Evolutionary conservation across 768 basidiomycete genomes (phyloP).

Genomic region (Trametes villosa): DNA sequence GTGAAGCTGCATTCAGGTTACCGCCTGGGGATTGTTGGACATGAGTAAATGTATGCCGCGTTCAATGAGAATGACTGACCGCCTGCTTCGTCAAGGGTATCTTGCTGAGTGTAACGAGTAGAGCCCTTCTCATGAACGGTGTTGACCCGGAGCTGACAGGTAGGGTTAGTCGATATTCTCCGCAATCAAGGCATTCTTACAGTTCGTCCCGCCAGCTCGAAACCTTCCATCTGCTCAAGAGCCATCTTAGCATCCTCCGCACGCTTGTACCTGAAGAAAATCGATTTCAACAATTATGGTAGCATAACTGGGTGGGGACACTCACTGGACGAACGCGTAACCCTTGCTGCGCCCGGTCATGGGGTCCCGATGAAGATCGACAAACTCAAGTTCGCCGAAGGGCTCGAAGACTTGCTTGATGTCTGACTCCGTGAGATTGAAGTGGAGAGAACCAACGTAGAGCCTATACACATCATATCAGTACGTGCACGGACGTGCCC

Average conservation of each 20-base stretch:
- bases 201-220: slow-evolving; percentile 93
- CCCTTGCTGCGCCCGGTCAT: slow-evolving; percentile 96
- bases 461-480: slow-evolving; percentile 53
- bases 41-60: neutral
- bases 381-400: slow-evolving; percentile 97
- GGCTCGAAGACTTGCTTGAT: slow-evolving; percentile 99
- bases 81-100: slow-evolving; percentile 87
- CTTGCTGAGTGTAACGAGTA: slow-evolving; percentile 72
- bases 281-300: neutral
- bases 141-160: slow-evolving; percentile 77
- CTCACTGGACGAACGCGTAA: slow-evolving; percentile 96
- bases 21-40: slow-evolving; percentile 57
- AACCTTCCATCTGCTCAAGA: slow-evolving; percentile 98
- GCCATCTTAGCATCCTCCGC: slow-evolving; percentile 97
- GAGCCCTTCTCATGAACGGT: slow-evolving; percentile 92
- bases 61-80: slow-evolving; percentile 49
- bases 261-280: slow-evolving; percentile 75
- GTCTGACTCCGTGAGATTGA: slow-evolving; percentile 95
- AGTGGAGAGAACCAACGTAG: slow-evolving; percentile 96
- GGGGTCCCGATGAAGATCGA: slow-evolving; percentile 95
- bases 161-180: slow-evolving; percentile 19
- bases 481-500: neutral
- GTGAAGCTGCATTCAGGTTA: slow-evolving; percentile 97
- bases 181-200: slow-evolving; percentile 47
- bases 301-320: slow-evolving; percentile 18